Base-by-base conservation (phyloP, 371 early-diverging fungal species). In the Cokeromyces recurvatus region DNA sequence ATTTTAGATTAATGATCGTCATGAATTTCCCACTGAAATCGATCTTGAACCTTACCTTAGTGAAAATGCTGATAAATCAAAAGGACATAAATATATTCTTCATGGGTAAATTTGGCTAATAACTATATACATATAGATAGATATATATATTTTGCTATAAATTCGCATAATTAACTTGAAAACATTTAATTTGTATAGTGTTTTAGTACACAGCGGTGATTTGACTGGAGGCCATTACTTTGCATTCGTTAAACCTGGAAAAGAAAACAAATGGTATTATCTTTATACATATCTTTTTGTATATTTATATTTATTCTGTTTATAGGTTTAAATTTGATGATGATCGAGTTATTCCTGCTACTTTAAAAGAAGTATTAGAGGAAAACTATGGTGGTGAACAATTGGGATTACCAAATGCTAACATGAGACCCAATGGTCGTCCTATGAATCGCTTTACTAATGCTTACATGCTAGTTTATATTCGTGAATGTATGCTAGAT, bases 401-500 rank as follows among this genome's bases (percentile, higher is more conserved):
- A 25, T 42, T 48, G n/a, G 56, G 50, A 11, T 37, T 32, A 6
- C 29, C 29, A 27, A 11, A 11, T 19, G 56, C 54, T 48, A 58
- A 63, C 22, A 38, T 53, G 14, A 44, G 46, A 23, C 53, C 47
- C 21, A 51, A 48, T 29, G 24, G 47, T 34, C 58, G 74, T 11
- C 41, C 48, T 11, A 49, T 64, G 41, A 89, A 85, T 56, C 84
- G 91, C 8, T 92, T 89, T 53, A 93, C 95, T 1, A 97, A 94
- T 59, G 97, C 98, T 1, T 96, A 97, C 73, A 96, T 97, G 95
- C 69, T 96, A 63, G 95, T 95, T 22, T 97, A 97, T 56, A 81
- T 97, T 39, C 87, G 92, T 32, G 86, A 92, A 64, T 59, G 75
- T 14, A 76, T 84, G 52, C 58, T 86, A 46, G 86, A 84, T 32